Evolutionary conservation across 2,329 filamentous ascomycete genomes (phyloP), one percentile per base, ranked within the genome.

Genomic region (Epicoccum sorghinum): DNA sequence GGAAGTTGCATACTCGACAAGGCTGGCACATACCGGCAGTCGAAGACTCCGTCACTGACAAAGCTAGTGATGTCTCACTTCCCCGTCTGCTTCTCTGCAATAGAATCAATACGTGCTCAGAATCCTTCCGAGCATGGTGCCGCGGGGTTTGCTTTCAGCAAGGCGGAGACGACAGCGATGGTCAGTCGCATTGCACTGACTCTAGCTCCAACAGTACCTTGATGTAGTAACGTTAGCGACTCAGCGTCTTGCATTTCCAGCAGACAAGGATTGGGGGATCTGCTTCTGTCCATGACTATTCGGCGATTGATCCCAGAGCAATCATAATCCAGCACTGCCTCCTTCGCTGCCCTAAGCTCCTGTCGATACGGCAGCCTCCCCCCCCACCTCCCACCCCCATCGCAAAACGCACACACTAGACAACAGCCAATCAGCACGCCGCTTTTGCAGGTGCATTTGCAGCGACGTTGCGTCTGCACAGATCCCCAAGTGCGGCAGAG

Each of bases 181-280:
- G 27, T 40, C 12, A 36, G 45, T 54, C 40, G 46, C 33, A 46
- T 22, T 38, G 41, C 41, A 42, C 41, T 55, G 52, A 42, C 49
- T 47, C 42, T 42, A 46, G 29, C 33, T 45, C 29, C 24, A 41
- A 42, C 30, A 42, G 33, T 38, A 33, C 32, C 39, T 33, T 18
- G 33, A 53, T 43, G 50, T 37, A 47, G 30, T 25, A 33, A 35
- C 35, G 41, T 41, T 37, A 24, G 25, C 52, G 52, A 55, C 50
- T 55, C 52, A 55, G 41, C 27, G 32, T 55, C 46, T 46, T 49
- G 52, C 52, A 55, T 50, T 24, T 47, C 13, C 46, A 50, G 41
- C 32, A 36, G 35, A 37, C 52, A 49, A 50, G 52, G 52, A 50
- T 55, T 36, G 46, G 41, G 46, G 36, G 52, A 55, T 55, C 52